Evolutionary conservation across 2,329 filamentous ascomycete genomes (phyloP), one percentile per base, ranked within the genome.

Genomic region (Macroventuria anomochaeta): DNA sequence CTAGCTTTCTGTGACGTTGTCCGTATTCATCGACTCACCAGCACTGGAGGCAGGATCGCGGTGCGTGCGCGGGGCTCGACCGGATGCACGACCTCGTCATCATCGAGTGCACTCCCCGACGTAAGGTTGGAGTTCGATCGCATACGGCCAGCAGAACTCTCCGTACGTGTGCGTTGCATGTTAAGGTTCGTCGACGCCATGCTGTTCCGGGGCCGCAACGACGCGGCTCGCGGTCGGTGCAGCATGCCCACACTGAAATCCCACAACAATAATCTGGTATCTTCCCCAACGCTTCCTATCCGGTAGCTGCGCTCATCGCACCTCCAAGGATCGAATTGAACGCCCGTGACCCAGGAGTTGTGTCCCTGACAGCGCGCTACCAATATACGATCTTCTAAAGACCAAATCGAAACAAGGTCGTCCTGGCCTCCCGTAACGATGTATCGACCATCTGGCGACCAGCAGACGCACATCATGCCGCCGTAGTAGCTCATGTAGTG

Each of bases 221-320:
- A 84, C 38, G 80, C 77, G 63, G 85, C 88, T 77, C 93, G 93
- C 17, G 95, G 93, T 55, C 93, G 85, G 75, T 96, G 90, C 65
- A 99, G 81, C 93, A 97, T 97, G 64, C 92, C 92, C 34, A 96
- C 91, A 62, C 88, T 96, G 73, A 99, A 99, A 78, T 99, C 95
- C 95, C 95, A 99, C 11, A 99, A 80, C 54, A 96, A 85, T 15
- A 99, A 79, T 52, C 92, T 84, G 65, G 93, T 91, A 72, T 99
- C 95, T 71, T 97, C 93, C 12, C 93, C 95, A 0, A 99, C 93
- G 67, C 91, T 96, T 25, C 95, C 95, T 67, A 99, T 96, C 1
- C 95, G 86, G 76, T 99, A 99, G 66, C 91, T 97, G 64, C 89
- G 86, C 71, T 96, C 91, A 69, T 99, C 95, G 69, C 95, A 99